A percentile compares a stretch with the other conserved stretches of the same genome.
Evolutionary conservation across 805 yeast genomes (phyloP).

Genomic region (Candida andamanensis): DNA sequence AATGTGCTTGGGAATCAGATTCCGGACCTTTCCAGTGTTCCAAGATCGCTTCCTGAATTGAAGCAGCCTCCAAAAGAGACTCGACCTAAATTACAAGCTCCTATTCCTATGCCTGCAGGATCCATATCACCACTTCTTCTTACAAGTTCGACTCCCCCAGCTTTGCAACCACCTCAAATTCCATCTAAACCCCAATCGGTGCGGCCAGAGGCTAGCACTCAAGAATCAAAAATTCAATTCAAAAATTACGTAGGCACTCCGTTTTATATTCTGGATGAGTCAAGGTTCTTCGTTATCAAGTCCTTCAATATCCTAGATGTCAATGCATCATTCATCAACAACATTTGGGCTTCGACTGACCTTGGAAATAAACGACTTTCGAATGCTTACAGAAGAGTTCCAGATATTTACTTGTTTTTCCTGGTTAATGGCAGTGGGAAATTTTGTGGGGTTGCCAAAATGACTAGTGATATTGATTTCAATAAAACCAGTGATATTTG

Average conservation of each 20-base stretch:
- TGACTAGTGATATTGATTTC: constrained; percentile 37
- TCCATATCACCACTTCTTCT: too few relatives aligned
- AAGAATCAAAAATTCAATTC: constrained; percentile 1
- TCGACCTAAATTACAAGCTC: too few relatives aligned
- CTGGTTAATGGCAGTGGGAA: constrained; percentile 55
- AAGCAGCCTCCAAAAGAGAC: too few relatives aligned
- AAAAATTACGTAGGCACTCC: constrained; percentile 8
- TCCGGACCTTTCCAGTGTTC: too few relatives aligned
- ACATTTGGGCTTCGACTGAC: constrained; percentile 57
- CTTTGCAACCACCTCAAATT: too few relatives aligned
- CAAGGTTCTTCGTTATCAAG: constrained; percentile 49
- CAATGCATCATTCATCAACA: constrained; percentile 42
- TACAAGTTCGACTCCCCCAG: too few relatives aligned
- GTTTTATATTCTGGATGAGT: constrained; percentile 5
- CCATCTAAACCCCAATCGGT: too few relatives aligned
- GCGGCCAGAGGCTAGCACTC: neutral
- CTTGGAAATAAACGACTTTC: constrained; percentile 50
- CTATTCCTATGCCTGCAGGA: too few relatives aligned
- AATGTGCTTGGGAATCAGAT: too few relatives aligned
- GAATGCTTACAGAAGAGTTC: constrained; percentile 32
- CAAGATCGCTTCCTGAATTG: too few relatives aligned
- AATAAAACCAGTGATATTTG: constrained; percentile 39
- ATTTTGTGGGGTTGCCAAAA: constrained; percentile 56
- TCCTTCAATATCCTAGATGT: constrained; percentile 48
- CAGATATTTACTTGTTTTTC: constrained; percentile 44